phyloP scores from a whole-genome alignment of 257 asterid species.

The Capsicum pubescens region DNA sequence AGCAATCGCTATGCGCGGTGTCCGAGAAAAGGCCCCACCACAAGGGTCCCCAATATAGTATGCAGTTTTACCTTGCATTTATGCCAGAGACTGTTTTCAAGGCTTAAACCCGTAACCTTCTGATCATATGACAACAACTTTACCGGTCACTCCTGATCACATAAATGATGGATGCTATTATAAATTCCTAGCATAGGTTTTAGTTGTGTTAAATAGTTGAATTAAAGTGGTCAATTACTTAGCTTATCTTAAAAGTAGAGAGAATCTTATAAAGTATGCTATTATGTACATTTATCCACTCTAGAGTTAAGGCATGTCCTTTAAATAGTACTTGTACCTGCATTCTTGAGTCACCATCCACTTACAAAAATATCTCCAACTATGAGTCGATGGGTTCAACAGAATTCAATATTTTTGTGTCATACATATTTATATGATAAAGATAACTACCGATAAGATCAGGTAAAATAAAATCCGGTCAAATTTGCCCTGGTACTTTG shows the following conservation, averaged over 20 bases:
- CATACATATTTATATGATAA: background rate
- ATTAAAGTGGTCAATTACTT: constrained; percentile 21
- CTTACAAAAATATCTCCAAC: background rate
- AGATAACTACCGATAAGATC: too few relatives aligned
- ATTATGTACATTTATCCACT: background rate
- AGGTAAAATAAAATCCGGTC: too few relatives aligned
- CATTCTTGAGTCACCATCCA: constrained; percentile 21
- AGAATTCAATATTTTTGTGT: background rate
- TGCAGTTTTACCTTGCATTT: too few relatives aligned
- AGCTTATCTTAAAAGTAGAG: background rate
- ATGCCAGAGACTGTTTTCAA: too few relatives aligned
- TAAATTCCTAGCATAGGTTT: background rate
- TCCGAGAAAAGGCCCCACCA: too few relatives aligned
- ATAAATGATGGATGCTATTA: background rate
- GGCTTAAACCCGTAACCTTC: too few relatives aligned
- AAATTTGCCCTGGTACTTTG: background rate
- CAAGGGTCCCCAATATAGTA: too few relatives aligned
- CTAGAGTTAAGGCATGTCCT: background rate
- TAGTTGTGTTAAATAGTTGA: background rate
- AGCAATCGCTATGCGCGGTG: too few relatives aligned
- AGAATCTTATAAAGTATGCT: constrained; percentile 2
- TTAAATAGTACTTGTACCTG: constrained; percentile 11
- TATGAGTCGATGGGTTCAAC: background rate
- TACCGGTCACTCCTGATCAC: background rate
- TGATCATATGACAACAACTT: too few relatives aligned